phyloP scores from a whole-genome alignment of 2,329 filamentous ascomycete species.

The Plenodomus tracheiphilus region DNA sequence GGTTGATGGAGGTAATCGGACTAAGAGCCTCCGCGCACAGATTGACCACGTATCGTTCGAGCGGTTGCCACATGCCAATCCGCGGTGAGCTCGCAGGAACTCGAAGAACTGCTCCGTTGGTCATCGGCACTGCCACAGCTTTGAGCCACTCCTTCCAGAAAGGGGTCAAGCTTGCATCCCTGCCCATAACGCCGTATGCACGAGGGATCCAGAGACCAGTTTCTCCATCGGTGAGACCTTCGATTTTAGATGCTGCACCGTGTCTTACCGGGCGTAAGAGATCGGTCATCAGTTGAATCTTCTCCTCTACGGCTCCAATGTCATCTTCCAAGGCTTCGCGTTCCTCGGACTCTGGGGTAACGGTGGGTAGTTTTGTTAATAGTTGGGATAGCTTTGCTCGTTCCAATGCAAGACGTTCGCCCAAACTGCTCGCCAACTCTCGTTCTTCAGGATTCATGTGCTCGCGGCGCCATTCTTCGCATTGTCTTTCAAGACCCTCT shows the following conservation, averaged over 20 bases:
- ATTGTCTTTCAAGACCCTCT: conserved; percentile 74
- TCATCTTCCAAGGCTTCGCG: conserved; percentile 88
- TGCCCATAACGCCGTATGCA: conserved; percentile 88
- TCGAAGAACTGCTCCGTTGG: conserved; percentile 77
- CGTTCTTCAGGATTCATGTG: conserved; percentile 91
- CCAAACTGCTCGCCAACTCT: conserved; percentile 88
- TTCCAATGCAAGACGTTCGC: conserved; percentile 83
- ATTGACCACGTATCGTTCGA: conserved; percentile 96
- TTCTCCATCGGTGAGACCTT: conserved; percentile 91
- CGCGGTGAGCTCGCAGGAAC: conserved; percentile 87
- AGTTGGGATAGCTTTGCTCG: conserved; percentile 88
- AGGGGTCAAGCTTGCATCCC: conserved; percentile 77
- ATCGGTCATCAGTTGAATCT: conserved; percentile 95
- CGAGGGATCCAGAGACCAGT: conserved; percentile 95
- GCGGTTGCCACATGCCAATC: conserved; percentile 91
- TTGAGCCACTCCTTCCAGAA: conserved; percentile 99
- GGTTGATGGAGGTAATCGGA: conserved; percentile 89
- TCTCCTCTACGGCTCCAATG: conserved; percentile 94
- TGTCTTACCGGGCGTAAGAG: conserved; percentile 89
- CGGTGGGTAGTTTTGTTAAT: conserved; percentile 77
- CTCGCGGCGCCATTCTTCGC: conserved; percentile 54
- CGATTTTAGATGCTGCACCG: conserved; percentile 94
- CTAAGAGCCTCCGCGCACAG: conserved; percentile 93
- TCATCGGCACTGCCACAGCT: conserved; percentile 94
- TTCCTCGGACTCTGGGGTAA: conserved; percentile 77